Evolutionary conservation across 2,329 filamentous ascomycete genomes (phyloP).

Genomic region (Pyricularia grisea): DNA sequence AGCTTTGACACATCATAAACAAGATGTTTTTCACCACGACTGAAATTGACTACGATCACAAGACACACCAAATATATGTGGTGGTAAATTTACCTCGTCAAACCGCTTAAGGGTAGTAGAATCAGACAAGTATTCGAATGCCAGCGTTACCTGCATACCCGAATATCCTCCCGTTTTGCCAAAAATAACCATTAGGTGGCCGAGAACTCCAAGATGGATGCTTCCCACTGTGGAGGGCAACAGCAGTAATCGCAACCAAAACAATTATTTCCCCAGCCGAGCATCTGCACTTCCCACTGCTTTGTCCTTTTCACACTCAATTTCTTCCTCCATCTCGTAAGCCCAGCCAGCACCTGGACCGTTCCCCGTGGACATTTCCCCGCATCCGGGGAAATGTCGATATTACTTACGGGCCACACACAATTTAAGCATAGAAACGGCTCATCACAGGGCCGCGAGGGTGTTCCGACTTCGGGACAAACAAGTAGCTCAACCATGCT

Average conservation of each 20-base stretch:
- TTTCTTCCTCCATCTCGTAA: neutral
- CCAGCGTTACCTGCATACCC: neutral
- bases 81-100: neutral
- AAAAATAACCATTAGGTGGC: neutral
- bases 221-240: neutral
- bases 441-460: slow-evolving; percentile 16
- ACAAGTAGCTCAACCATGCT: neutral
- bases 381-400: neutral
- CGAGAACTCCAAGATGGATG: neutral
- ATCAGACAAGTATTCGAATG: neutral
- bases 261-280: neutral
- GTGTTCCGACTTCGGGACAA: slow-evolving; percentile 10
- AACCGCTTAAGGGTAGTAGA: neutral
- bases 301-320: too few relatives aligned
- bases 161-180: neutral
- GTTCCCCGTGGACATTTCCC: too few relatives aligned
- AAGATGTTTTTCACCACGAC: neutral
- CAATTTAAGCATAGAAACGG: slow-evolving; percentile 13
- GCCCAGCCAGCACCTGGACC: neutral
- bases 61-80: neutral
- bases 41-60: too few relatives aligned
- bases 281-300: too few relatives aligned
- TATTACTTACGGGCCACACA: neutral
- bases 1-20: neutral
- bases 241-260: neutral